Evolutionary conservation across 129 eudicot species (phyloP).

Genomic region (Escallonia herrerae): DNA sequence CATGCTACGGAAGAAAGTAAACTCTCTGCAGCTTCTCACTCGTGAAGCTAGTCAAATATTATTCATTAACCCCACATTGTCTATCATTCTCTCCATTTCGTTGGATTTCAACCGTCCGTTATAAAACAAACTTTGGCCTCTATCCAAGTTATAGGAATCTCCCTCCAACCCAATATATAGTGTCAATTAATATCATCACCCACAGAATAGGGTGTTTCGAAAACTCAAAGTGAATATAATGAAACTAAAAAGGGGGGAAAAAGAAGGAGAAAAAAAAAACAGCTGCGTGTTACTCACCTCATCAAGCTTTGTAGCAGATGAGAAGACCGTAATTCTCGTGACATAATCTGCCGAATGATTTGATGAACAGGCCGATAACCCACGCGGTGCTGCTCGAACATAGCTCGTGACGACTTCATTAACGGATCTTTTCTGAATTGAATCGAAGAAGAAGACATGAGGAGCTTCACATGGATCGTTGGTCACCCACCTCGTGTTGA

Average conservation of each 20-base stretch:
- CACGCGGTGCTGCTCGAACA: conserved; percentile 18
- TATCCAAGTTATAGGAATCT: not conserved
- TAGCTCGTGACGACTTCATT: conserved; percentile 19
- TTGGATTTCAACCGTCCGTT: not conserved
- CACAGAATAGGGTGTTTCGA: not conserved
- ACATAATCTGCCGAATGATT: conserved; percentile 34
- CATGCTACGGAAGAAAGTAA: not conserved
- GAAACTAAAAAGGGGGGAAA: too few species aligned
- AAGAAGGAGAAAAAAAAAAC: not conserved
- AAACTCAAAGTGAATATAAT: too few species aligned
- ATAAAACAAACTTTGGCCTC: too few species aligned
- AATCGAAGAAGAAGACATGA: conserved; percentile 30
- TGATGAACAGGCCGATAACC: conserved; percentile 16
- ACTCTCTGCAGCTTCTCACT: not conserved
- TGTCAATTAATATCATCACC: too few species aligned
- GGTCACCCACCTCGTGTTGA: conserved; percentile 12
- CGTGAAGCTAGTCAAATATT: not conserved
- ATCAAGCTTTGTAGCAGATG: conserved; percentile 14
- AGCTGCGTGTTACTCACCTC: conserved; percentile 8
- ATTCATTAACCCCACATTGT: too few species aligned
- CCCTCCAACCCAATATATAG: not conserved
- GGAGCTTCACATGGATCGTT: conserved; percentile 18
- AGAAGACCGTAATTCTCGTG: conserved; percentile 23
- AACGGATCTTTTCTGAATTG: not conserved
- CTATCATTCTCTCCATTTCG: too few species aligned